These are phyloP conservation scores for Yarrowia sp. DNA, from an alignment of 805 yeast species.

Conservation along the genomic window DNA sequence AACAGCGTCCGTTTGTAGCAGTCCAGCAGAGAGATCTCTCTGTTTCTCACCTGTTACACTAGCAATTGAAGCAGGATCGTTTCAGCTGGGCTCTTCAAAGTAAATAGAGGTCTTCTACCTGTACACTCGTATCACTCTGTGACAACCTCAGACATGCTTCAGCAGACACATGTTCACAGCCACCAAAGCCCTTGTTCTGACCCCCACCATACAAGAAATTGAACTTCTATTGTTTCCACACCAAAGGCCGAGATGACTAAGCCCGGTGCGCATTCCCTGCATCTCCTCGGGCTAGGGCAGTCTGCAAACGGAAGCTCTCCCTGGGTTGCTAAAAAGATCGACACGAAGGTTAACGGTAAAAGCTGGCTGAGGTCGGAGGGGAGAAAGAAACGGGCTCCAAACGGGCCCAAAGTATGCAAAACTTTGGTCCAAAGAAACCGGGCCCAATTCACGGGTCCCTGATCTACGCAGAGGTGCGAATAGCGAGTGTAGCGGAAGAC, in stretches of 20 bases:
- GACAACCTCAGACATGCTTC: too few relatives aligned
- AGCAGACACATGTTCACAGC: too few relatives aligned
- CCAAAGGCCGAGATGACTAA: background rate
- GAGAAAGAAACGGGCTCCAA: slow-evolving; percentile 1
- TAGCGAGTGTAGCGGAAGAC: background rate
- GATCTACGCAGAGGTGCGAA: slow-evolving; percentile 12
- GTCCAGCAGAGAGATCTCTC: too few relatives aligned
- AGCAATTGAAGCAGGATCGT: too few relatives aligned
- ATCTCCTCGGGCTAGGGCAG: slow-evolving; percentile 21
- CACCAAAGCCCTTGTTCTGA: too few relatives aligned
- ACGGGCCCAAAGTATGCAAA: slow-evolving; percentile 1
- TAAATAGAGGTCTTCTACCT: too few relatives aligned
- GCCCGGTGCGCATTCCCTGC: slow-evolving; percentile 9
- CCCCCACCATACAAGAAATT: background rate
- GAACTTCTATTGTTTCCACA: background rate
- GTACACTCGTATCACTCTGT: too few relatives aligned
- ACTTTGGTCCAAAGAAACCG: background rate
- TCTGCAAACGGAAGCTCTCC: slow-evolving; percentile 4
- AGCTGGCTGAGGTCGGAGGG: background rate
- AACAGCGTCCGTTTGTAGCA: background rate
- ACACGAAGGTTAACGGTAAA: slow-evolving; percentile 3
- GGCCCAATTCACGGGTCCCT: slow-evolving; percentile 19
- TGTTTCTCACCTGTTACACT: too few relatives aligned
- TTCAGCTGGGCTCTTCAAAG: too few relatives aligned
- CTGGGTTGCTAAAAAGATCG: slow-evolving; percentile 25